Conservation (phyloP, 768 basidiomycete species). For the Mycena chlorophos region DNA sequence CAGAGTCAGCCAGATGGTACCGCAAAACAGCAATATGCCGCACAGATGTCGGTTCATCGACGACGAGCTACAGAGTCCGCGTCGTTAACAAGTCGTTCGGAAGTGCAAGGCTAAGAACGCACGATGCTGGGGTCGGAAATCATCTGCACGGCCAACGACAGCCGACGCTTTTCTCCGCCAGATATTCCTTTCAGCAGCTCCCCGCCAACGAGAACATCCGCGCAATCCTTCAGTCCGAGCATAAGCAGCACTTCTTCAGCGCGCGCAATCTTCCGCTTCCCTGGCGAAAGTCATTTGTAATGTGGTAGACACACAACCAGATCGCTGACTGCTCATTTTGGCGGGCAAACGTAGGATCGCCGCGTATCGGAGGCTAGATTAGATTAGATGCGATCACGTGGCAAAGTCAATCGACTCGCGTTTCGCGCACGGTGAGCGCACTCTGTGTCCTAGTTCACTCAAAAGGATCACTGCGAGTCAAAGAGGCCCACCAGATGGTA, state of each 20-base stretch:
- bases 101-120: neutral
- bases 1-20: neutral
- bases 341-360: constrained; percentile 17
- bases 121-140: constrained; percentile 38
- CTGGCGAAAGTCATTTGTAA: constrained; percentile 11
- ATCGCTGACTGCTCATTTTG: constrained; percentile 20
- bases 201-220: constrained; percentile 47
- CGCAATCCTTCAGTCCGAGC: constrained; percentile 47
- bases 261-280: constrained; percentile 37
- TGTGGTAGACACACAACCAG: neutral
- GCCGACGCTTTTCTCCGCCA: constrained; percentile 50
- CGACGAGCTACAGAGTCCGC: constrained; percentile 27
- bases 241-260: constrained; percentile 47
- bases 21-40: constrained; percentile 21
- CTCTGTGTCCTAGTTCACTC: constrained; percentile 1
- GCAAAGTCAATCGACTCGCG: constrained; percentile 3
- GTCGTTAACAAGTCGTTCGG: neutral
- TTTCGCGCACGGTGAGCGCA: constrained; percentile 22
- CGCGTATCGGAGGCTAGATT: constrained; percentile 13
- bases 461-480: too few species aligned
- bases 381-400: constrained; percentile 5
- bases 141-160: constrained; percentile 46
- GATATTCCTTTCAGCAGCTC: constrained; percentile 42
- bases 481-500: constrained; percentile 14
- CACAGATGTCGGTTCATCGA: constrained; percentile 29